Base-by-base conservation (phyloP, 805 yeast genomes). In the Kazachstania taianensis region DNA sequence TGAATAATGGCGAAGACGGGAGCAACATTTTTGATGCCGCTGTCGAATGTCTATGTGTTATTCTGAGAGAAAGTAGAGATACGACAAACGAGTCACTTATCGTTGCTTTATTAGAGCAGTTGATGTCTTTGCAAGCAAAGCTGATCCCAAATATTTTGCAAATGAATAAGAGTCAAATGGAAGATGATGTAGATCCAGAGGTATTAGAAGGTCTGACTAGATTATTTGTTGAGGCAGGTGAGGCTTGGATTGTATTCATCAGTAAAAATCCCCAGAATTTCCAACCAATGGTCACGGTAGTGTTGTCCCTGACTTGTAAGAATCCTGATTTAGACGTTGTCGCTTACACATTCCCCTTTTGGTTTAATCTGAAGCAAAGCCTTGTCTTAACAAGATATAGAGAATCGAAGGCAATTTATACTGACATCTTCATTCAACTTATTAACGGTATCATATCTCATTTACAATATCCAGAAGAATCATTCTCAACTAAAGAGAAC, bases 201-300 rank as follows among this genome's bases (percentile, higher is more conserved):
- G 67, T 70, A 26, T 70, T 81, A 50, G 78, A 78, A 38, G 75
- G 81, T 10, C 62, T 82, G 36, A 73, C 94, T 0, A 69, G 92
- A 49, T 56, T 92, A 29, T 83, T 81, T 55, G 82, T 86, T 5
- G 94, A 86, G 48, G 94, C 96, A 2, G 95, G 94, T 38, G 96
- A 86, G 60, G 72, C 94, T 2, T 92, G 98, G 98, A 92, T 85
- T 58, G 81, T 82, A 23, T 65, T 82, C 23, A 75, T 92, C 34
- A 85, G 89, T 5, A 75, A 75, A 47, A 64, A 70, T 36, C 92
- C 96, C 0, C 60, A 59, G 30, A 70, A 71, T 30, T 87, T 82
- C 61, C 70, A 72, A 43, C 81, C 81, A 1, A 62, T 92, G 49
- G 87, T 87, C 14, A 77, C 74, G 39, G 74, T 83, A 5, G 58